A percentile compares a stretch with the other conserved stretches of the same genome.
These are phyloP conservation scores for Pseudogymnoascus sp. DNA, from an alignment of 2,329 filamentous ascomycete genomes.

Conservation along the genomic window DNA sequence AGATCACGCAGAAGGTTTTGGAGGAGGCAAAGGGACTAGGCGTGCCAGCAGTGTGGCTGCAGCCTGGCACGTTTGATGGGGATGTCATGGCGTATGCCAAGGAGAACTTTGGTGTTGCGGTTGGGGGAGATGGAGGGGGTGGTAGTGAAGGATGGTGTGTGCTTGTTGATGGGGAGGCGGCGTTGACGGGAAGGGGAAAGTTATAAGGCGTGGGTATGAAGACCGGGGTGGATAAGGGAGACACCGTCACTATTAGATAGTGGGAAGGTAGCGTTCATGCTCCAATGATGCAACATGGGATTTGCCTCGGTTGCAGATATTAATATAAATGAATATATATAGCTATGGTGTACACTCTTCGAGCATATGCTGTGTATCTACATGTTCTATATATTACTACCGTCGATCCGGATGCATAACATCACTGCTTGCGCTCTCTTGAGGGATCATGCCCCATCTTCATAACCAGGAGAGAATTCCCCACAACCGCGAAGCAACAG, in stretches of 20 bases:
- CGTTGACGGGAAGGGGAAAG: slow-evolving; percentile 43
- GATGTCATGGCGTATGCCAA: slow-evolving; percentile 63
- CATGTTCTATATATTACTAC: neutral
- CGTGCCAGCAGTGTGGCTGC: slow-evolving; percentile 73
- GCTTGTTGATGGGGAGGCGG: slow-evolving; percentile 70
- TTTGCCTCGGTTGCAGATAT: neutral
- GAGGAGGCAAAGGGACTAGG: slow-evolving; percentile 69
- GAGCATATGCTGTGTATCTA: neutral
- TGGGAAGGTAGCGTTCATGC: neutral
- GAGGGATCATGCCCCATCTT: neutral
- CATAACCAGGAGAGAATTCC: neutral
- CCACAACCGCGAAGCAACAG: neutral
- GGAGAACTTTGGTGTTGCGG: slow-evolving; percentile 63
- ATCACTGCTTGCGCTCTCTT: neutral
- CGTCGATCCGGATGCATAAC: neutral
- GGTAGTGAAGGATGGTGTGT: slow-evolving; percentile 80
- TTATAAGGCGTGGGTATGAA: slow-evolving; percentile 14
- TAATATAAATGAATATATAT: neutral
- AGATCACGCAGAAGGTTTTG: slow-evolving; percentile 65
- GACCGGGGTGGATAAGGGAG: neutral
- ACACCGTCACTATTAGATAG: neutral
- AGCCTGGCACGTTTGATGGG: slow-evolving; percentile 81
- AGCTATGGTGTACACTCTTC: neutral
- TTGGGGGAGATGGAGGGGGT: slow-evolving; percentile 54
- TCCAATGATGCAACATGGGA: neutral